Conservation (phyloP, 140 eudicot species). For the Senecio squalidus region DNA sequence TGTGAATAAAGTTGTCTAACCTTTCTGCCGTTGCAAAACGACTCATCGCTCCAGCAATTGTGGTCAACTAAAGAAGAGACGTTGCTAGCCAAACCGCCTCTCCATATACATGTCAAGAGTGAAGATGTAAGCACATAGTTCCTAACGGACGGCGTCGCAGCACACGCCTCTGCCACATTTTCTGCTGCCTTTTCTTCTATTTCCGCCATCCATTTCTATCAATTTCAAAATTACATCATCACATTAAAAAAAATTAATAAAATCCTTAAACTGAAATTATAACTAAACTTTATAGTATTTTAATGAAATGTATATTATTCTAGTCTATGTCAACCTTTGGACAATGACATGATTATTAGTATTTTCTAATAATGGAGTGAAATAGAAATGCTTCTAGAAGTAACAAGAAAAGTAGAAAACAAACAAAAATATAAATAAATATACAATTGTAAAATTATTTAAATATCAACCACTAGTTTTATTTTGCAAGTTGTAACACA, state of each 20-base stretch:
- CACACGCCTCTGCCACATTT: conserved; percentile 65
- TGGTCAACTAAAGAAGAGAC: conserved; percentile 47
- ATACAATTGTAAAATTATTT: neutral
- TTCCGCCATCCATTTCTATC: conserved; percentile 71
- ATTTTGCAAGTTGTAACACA: neutral
- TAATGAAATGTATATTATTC: neutral
- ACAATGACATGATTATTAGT: conserved; percentile 6
- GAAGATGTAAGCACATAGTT: conserved; percentile 75
- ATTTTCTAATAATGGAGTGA: neutral
- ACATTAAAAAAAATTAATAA: neutral
- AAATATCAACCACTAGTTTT: neutral
- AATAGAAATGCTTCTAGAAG: conserved; percentile 19
- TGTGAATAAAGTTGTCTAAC: conserved; percentile 18
- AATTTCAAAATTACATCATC: conserved; percentile 5
- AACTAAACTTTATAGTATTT: neutral
- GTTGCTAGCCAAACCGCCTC: conserved; percentile 26
- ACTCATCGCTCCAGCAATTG: conserved; percentile 68
- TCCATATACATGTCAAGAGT: conserved; percentile 71
- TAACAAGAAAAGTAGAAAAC: conserved; percentile 2
- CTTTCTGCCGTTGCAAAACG: conserved; percentile 56
- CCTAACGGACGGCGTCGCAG: conserved; percentile 50
- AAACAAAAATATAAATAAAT: conserved; percentile 6
- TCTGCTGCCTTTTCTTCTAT: conserved; percentile 59
- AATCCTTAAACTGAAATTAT: neutral
- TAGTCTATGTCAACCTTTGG: neutral